Percentiles rank a stretch among this genome's conserved stretches.
Conservation (phyloP, 1,284 basidiomycete species). For the Porphyrellus sp. region DNA sequence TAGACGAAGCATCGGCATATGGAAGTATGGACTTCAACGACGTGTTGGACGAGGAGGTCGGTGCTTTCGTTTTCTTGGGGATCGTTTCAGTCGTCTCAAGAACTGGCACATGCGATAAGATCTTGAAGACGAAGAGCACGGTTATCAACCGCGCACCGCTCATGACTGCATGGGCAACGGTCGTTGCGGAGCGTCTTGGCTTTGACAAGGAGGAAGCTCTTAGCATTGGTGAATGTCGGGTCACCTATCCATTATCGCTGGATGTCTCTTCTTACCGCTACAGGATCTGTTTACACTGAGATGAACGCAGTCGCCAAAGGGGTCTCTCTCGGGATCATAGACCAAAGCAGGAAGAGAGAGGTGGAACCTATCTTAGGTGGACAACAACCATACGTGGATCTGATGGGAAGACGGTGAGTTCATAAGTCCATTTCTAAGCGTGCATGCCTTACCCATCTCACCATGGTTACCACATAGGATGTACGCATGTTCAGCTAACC, state of each 20-base stretch:
- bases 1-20: constrained; percentile 47
- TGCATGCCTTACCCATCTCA: neutral
- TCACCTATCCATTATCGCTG: constrained; percentile 8
- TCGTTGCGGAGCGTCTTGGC: constrained; percentile 82
- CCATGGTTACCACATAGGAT: constrained; percentile 39
- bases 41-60: constrained; percentile 64
- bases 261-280: constrained; percentile 7
- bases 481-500: constrained; percentile 37
- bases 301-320: constrained; percentile 86
- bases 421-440: neutral
- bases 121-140: constrained; percentile 55
- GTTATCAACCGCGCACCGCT: constrained; percentile 90
- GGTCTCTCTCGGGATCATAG: constrained; percentile 72
- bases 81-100: neutral
- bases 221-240: constrained; percentile 63
- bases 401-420: constrained; percentile 82
- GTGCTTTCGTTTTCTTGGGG: constrained; percentile 11
- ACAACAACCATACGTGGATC: constrained; percentile 87
- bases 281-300: constrained; percentile 89
- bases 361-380: constrained; percentile 56
- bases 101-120: constrained; percentile 38
- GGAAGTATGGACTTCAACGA: constrained; percentile 71
- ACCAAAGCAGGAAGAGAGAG: constrained; percentile 51
- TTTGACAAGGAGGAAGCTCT: constrained; percentile 87
- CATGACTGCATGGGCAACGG: constrained; percentile 89